Percentiles rank a stretch among this genome's conserved stretches.
These are phyloP conservation scores for Crithidia fasciculata DNA, from an alignment of 208 protist species.

Conservation along the genomic window DNA sequence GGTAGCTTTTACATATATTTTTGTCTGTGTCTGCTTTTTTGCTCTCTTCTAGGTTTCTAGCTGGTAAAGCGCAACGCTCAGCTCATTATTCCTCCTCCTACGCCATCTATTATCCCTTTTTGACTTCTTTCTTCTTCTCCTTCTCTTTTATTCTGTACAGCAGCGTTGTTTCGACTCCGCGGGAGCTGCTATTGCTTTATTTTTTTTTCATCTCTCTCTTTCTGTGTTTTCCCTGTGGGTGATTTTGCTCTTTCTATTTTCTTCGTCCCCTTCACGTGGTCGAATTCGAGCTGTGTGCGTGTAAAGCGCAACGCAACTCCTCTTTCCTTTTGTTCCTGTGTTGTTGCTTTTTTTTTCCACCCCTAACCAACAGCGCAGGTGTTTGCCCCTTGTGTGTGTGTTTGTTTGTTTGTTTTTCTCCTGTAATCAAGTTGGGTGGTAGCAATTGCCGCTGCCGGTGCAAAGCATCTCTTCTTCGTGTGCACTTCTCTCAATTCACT, in stretches of 20 bases:
- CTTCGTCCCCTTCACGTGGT: not conserved
- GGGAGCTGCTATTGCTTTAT: not conserved
- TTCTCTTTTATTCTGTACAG: not conserved
- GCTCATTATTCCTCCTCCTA: no score
- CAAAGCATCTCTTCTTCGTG: no score
- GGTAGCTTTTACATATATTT: not conserved
- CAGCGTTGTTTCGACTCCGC: not conserved
- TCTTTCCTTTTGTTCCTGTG: no score
- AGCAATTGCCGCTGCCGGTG: no score
- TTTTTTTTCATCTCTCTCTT: slow-evolving; percentile 19
- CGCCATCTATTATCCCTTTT: no score
- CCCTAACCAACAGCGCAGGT: not conserved
- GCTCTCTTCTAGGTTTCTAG: not conserved
- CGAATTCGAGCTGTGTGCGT: no score
- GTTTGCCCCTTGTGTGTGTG: not conserved
- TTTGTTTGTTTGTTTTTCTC: slow-evolving; percentile 2
- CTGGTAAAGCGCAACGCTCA: no score
- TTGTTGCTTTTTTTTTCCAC: no score
- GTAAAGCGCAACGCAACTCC: no score
- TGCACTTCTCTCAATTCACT: not conserved
- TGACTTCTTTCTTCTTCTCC: not conserved
- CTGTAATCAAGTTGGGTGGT: no score
- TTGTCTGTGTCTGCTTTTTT: slow-evolving; percentile 12
- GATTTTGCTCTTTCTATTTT: slow-evolving; percentile 7
- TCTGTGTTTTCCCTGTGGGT: not conserved